A percentile compares a stretch with the other conserved stretches of the same genome.
Evolutionary conservation across 257 asterid genomes (phyloP).

Genomic region (Penstemon eatonii): DNA sequence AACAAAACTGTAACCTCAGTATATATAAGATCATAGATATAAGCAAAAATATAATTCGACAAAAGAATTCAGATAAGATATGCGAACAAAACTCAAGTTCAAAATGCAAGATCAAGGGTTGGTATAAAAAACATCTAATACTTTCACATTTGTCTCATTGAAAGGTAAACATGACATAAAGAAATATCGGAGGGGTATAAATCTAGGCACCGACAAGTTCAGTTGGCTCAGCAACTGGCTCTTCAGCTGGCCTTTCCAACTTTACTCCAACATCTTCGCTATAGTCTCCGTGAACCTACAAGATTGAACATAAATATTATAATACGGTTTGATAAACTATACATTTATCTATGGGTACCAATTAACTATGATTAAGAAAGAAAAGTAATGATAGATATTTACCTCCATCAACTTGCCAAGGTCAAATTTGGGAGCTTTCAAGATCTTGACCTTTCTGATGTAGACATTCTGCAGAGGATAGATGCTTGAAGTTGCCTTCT

Average conservation of each 20-base stretch:
- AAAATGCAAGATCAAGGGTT: no score
- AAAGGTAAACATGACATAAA: background rate
- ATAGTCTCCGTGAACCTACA: constrained; percentile 45
- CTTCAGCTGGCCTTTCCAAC: constrained; percentile 51
- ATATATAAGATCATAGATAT: no score
- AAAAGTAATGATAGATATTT: background rate
- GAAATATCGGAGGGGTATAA: background rate
- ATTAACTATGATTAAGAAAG: background rate
- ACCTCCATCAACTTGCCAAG: constrained; percentile 53
- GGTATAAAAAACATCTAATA: no score
- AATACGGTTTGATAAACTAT: background rate
- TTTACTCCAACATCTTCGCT: constrained; percentile 44
- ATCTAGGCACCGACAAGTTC: constrained; percentile 48
- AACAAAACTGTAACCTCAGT: no score
- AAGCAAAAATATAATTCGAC: no score
- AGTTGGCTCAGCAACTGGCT: constrained; percentile 36
- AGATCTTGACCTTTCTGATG: constrained; percentile 48
- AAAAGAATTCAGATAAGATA: no score
- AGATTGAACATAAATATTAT: background rate
- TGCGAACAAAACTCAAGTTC: no score
- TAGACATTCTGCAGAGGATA: constrained; percentile 47
- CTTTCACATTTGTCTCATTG: background rate
- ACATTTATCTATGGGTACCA: background rate
- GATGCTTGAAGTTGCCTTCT: constrained; percentile 48
- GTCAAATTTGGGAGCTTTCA: constrained; percentile 52